Evolutionary conservation across 108 stramenopile genomes (phyloP), one percentile per base, ranked within the genome.

Genomic region (Cyclotella cryptica): DNA sequence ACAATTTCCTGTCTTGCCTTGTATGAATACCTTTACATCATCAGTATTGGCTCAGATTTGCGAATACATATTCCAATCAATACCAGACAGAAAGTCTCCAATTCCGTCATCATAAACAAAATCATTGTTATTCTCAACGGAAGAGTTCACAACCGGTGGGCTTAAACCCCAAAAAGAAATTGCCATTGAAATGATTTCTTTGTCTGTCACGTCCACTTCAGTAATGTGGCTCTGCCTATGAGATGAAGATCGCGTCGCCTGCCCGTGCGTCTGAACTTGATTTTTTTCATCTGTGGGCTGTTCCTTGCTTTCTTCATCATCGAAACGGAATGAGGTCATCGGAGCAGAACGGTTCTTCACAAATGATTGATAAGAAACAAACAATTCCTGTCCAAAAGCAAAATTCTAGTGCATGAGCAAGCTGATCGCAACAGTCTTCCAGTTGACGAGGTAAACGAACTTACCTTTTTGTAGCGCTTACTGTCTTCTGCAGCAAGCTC

Each of bases 381-480:
- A 62, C 8, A 62, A 9, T 17, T 62, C 35, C 60, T 62, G 60
- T 11, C 18, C 35, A 35, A 35, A 5, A 35, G 35, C 6, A 35
- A 15, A 13, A 40, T 3, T 3, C 35, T 6, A 5, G 0, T 62
- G 17, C 14, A 30, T 24, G 10, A 35, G 14, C 35, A 19, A 40
- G 60, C 60, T 9, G 28, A 30, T 14, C 28, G 1, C 29, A 62
- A 18, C 35, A 14, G 5, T 24, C 14, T 40, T 62, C 35, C 29
- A 9, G 10, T 15, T 4, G 18, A 24, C 6, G 18, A 35, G 35
- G 10, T 40, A 62, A 11, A 13, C 13, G 14, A 46, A 3, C 43
- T 66, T 30, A 66, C 65, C 65, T 66, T 66, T 27, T 66, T 66
- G 65, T 66, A 66, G 19, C 65, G 15, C 24, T 19, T 18, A 6